Conservation (phyloP, 331 rosid species). For the Erythrophleum ivorense region DNA sequence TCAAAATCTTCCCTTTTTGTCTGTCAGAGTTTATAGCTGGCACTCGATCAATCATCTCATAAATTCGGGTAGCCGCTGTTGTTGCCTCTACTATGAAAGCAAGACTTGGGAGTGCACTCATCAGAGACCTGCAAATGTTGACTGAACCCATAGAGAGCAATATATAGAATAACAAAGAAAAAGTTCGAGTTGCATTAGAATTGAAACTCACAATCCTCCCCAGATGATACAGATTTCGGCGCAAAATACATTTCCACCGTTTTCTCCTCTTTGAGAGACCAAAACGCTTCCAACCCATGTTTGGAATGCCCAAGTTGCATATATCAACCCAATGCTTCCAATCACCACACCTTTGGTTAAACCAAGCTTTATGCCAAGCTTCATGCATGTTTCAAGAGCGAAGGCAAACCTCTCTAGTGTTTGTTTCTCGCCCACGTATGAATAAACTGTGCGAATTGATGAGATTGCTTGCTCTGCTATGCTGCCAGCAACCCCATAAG, state of each 20-base stretch:
- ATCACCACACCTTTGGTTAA: constrained; percentile 73
- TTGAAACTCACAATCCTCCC: constrained; percentile 78
- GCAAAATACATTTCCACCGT: constrained; percentile 71
- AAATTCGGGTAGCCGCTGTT: constrained; percentile 56
- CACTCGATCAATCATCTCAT: constrained; percentile 59
- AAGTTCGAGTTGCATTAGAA: constrained; percentile 7
- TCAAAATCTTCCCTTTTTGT: constrained; percentile 53
- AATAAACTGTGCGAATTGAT: constrained; percentile 70
- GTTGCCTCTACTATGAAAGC: constrained; percentile 62
- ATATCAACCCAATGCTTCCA: constrained; percentile 78
- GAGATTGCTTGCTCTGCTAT: constrained; percentile 87
- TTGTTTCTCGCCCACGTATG: constrained; percentile 76
- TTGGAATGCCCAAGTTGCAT: constrained; percentile 79
- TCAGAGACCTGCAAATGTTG: constrained; percentile 56
- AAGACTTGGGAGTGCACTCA: constrained; percentile 76
- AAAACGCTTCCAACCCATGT: constrained; percentile 80
- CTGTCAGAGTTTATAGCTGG: constrained; percentile 50
- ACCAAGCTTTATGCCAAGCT: constrained; percentile 74
- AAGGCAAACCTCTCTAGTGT: constrained; percentile 58
- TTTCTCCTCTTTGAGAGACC: constrained; percentile 65
- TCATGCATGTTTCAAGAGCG: constrained; percentile 57
- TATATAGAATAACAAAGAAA: not conserved
- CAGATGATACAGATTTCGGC: constrained; percentile 66
- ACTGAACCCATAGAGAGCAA: not conserved
- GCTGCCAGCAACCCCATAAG: constrained; percentile 70